Conservation (phyloP, 148 eudicot species). For the Rhododendron ovatum region DNA sequence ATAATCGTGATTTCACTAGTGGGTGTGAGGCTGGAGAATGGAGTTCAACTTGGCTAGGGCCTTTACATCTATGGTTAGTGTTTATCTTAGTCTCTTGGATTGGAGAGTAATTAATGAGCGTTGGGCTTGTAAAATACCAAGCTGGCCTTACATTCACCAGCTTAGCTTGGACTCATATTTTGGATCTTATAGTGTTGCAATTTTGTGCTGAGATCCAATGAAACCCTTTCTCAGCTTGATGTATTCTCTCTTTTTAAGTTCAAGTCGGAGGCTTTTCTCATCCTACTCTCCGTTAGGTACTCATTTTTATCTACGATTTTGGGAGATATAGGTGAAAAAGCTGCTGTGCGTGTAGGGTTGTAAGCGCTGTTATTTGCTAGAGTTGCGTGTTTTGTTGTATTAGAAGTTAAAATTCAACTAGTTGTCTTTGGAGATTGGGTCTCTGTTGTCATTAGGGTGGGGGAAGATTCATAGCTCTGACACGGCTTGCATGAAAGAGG, state of each 20-base stretch:
- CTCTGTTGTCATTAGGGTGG: neutral
- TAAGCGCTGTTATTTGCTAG: neutral
- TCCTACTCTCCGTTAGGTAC: neutral
- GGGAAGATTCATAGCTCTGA: neutral
- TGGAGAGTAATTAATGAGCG: neutral
- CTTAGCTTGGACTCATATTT: neutral
- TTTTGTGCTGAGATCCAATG: neutral
- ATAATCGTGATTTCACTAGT: neutral
- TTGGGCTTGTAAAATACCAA: neutral
- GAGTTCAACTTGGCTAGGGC: neutral
- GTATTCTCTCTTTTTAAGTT: neutral
- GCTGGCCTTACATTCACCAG: neutral
- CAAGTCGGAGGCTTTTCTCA: neutral
- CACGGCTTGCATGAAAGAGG: neutral
- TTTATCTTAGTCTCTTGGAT: neutral
- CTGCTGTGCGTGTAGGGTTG: neutral
- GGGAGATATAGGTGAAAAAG: neutral
- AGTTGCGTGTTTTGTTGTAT: neutral
- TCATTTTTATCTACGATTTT: neutral
- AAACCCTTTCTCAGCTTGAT: neutral
- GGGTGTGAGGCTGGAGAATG: neutral
- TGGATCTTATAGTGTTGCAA: neutral
- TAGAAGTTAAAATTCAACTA: neutral
- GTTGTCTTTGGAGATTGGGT: neutral
- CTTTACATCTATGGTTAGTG: neutral